A percentile compares a stretch with the other conserved stretches of the same genome.
These are phyloP conservation scores for Suillus brevipes DNA, from an alignment of 768 basidiomycete genomes.

Conservation along the genomic window DNA sequence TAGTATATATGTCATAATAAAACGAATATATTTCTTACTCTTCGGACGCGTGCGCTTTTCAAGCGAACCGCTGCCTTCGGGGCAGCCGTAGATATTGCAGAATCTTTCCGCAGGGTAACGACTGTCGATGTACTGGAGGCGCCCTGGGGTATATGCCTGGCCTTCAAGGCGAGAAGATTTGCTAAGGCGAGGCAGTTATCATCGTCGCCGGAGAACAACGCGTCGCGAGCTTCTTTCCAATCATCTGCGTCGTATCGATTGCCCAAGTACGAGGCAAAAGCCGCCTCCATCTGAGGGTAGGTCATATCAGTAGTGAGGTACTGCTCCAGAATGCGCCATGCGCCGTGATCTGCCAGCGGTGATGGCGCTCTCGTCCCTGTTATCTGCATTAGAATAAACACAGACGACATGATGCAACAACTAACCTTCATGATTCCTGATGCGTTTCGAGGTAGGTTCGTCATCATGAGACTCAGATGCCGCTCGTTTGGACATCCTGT, in stretches of 20 bases:
- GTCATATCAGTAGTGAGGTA: background rate
- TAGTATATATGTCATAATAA: background rate
- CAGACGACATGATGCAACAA: too few species aligned
- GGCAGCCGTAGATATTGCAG: background rate
- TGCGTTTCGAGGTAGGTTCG: too few species aligned
- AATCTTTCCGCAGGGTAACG: background rate
- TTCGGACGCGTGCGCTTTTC: background rate
- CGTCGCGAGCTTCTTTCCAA: background rate
- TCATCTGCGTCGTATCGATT: background rate
- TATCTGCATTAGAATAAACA: too few species aligned
- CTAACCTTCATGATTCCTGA: too few species aligned
- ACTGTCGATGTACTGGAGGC: background rate
- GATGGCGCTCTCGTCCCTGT: background rate
- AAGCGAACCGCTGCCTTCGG: background rate
- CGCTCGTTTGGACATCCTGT: too few species aligned
- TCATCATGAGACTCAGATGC: too few species aligned
- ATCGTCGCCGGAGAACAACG: background rate
- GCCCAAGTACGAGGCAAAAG: background rate
- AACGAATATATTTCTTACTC: background rate
- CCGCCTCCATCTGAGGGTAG: background rate
- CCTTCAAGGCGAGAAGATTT: background rate
- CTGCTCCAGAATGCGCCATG: background rate
- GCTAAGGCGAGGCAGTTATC: background rate
- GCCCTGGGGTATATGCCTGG: background rate
- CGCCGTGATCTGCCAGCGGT: background rate